A percentile compares a stretch with the other conserved stretches of the same genome.
Conservation (phyloP, 2,329 filamentous ascomycete genomes). For the Myriosclerotinia scirpicola region DNA sequence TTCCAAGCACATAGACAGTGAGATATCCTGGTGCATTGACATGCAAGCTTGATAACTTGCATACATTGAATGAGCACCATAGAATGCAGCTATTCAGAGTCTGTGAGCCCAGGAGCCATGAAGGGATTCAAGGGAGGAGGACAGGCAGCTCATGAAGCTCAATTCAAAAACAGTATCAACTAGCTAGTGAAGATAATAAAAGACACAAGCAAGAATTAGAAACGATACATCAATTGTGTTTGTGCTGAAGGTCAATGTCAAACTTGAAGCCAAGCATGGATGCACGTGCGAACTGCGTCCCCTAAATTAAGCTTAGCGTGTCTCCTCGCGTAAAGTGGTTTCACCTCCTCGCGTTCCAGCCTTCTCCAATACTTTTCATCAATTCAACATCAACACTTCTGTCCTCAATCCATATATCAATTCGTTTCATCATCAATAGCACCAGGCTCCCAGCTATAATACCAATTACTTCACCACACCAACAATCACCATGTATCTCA, state of each 20-base stretch:
- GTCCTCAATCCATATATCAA: neutral
- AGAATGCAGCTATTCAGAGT: conserved; percentile 4
- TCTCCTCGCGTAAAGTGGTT: conserved; percentile 19
- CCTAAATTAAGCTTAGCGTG: conserved; percentile 17
- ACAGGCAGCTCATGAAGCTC: too few species aligned
- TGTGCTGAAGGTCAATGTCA: neutral
- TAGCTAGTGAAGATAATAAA: too few species aligned
- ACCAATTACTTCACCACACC: neutral
- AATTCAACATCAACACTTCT: conserved; percentile 10
- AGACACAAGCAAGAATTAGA: too few species aligned
- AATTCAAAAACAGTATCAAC: too few species aligned
- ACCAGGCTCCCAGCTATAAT: neutral
- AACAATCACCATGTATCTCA: conserved; percentile 50
- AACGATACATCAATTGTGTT: too few species aligned
- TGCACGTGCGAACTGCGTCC: neutral
- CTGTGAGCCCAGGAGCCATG: neutral
- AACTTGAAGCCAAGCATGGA: neutral
- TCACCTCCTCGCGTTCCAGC: conserved; percentile 11
- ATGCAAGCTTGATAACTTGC: neutral
- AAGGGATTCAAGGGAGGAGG: too few species aligned
- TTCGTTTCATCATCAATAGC: neutral
- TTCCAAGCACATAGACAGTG: neutral
- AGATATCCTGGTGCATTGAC: neutral
- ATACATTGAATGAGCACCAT: neutral
- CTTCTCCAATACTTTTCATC: conserved; percentile 2